phyloP scores from a whole-genome alignment of 768 basidiomycete genomes.

The Kwoniella sp. region DNA sequence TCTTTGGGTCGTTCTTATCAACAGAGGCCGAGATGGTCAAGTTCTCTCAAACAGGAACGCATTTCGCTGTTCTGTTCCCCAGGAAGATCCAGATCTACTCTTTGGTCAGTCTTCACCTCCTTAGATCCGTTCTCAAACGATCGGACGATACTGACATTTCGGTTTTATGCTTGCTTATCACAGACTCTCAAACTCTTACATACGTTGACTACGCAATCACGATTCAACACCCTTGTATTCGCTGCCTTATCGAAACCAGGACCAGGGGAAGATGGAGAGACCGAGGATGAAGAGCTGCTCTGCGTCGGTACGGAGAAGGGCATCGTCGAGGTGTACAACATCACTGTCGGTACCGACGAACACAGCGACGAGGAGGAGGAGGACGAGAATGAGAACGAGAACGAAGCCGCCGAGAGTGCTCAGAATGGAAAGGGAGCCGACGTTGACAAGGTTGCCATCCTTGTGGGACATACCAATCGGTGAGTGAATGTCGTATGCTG shows the following conservation, averaged over 20 bases:
- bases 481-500: slow-evolving; percentile 59
- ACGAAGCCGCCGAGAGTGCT: slow-evolving; percentile 30
- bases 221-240: slow-evolving; percentile 84
- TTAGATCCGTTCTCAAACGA: neutral
- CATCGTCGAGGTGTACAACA: slow-evolving; percentile 69
- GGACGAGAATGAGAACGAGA: slow-evolving; percentile 36
- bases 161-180: no score
- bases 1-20: neutral
- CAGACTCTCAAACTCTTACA: slow-evolving; percentile 79
- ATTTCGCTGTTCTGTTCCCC: slow-evolving; percentile 77
- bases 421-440: slow-evolving; percentile 23
- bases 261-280: slow-evolving; percentile 58
- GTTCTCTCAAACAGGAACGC: slow-evolving; percentile 76
- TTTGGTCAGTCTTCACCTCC: slow-evolving; percentile 68
- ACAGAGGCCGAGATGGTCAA: slow-evolving; percentile 89
- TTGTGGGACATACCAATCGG: slow-evolving; percentile 89
- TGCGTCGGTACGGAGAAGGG: slow-evolving; percentile 89
- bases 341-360: slow-evolving; percentile 62
- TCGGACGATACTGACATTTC: no score
- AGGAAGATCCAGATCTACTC: slow-evolving; percentile 79
- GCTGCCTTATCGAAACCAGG: slow-evolving; percentile 62
- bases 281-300: slow-evolving; percentile 59
- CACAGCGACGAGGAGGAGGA: slow-evolving; percentile 49
- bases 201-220: slow-evolving; percentile 73
- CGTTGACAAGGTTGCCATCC: slow-evolving; percentile 58